Evolutionary conservation across 2,329 filamentous ascomycete genomes (phyloP), one percentile per base, ranked within the genome.

Genomic region (Ophiocordyceps unilateralis): DNA sequence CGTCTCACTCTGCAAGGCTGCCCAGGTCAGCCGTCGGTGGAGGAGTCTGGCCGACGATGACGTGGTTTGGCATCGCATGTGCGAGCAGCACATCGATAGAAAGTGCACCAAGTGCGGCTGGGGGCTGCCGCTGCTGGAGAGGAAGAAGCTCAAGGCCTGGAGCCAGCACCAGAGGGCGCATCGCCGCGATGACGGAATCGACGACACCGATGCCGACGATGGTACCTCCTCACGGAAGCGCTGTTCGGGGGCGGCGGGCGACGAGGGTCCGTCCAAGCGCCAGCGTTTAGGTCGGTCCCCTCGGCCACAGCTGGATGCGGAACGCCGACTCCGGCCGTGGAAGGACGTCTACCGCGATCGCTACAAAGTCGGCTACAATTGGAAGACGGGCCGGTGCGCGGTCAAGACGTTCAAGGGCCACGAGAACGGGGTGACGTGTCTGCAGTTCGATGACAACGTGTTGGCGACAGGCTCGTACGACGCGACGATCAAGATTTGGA

Each of bases 61-160:
- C 59, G 83, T 93, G 9, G 89, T 98, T 4, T 98, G 91, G 91
- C 63, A 95, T 57, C 83, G 81, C 49, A 95, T 96, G 88, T 98
- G 91, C 58, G 87, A 94, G 60, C 89, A 96, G 57, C 88, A 94
- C 59, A 93, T 95, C 52, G 85, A 93, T 58, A 72, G 86, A 47
- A 93, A 93, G 58, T 95, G 88, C 60, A 88, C 79, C 46, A 93
- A 91, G 57, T 98, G 91, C 57, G 89, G 91, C 21, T 96, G 88
- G 86, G 91, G 91, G 2, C 63, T 98, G 46, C 91, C 91, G 15
- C 65, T 93, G 44, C 66, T 98, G 41, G 91, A 98, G 56, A 76
- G 86, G 52, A 94, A 93, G 63, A 76, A 84, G 53, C 64, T 98
- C 48, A 76, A 84, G 50, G 87, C 85, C 48, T 87, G 89, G 60